Base-by-base conservation (phyloP, 306 rosid species). In the Coriaria nepalensis region DNA sequence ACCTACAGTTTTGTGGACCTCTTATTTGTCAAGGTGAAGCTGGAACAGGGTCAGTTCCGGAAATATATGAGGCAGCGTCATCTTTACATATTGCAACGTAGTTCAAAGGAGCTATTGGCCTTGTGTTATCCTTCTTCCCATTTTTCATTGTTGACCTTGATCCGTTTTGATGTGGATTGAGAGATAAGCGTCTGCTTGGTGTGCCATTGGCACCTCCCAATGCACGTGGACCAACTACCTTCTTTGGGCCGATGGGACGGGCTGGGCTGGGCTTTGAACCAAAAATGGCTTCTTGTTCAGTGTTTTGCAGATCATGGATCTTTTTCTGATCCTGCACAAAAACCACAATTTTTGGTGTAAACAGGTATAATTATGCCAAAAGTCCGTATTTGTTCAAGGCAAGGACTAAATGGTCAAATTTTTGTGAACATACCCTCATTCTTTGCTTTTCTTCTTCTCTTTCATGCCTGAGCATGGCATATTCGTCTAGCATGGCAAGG, bases 401-500 rank as follows among this genome's bases (percentile, higher is more conserved):
- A 39, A 39, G 10, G 10, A 39, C 1, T 8, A 39, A 7, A 7
- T 8, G 2, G 10, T 39, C 4, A 5, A 7, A 10, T 13, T 9
- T 7, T 42, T 42, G 10, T 42, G 10, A 10, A 10, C 49, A 45
- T 59, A 86, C 96, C 81, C 80, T 77, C 78, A 82, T 37, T 71
- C 94, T 86, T 64, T 90, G 83, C 59, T 75, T 86, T 56, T 86
- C 96, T 61, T 82, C 96, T 68, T 86, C 96, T 61, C 96, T 65
- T 52, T 82, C 96, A 58, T 82, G 96, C 70, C 96, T 73, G 35
- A 86, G 90, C 86, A 86, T 82, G 62, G 96, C 94, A 70, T 86
- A 86, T 63, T 86, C 96, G 44, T 86, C 96, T 33, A 86, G 68
- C 96, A 86, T 86, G 38, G 96, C 96, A 20, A 82, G 82, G 45